phyloP scores from a whole-genome alignment of 1,284 basidiomycete species.

The Ganoderma sp. region DNA sequence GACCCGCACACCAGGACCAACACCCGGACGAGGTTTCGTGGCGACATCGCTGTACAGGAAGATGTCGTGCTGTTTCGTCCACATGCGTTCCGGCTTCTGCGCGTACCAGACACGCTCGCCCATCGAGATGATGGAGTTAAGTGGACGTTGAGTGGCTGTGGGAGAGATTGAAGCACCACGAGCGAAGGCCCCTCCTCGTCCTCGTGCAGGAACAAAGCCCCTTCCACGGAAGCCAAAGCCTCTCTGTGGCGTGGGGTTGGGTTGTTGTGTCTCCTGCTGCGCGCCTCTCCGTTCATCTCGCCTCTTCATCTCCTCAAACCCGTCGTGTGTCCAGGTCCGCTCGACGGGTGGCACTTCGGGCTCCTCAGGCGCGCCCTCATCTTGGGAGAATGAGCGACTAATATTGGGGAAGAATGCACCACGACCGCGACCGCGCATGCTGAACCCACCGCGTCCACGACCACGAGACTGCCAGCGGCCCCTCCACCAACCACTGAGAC shows the following conservation, averaged over 20 bases:
- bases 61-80: constrained; percentile 79
- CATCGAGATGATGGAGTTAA: constrained; percentile 38
- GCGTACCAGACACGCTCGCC: constrained; percentile 65
- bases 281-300: constrained; percentile 65
- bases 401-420: constrained; percentile 46
- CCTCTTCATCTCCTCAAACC: constrained; percentile 82
- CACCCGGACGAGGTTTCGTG: constrained; percentile 60
- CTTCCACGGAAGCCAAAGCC: constrained; percentile 45
- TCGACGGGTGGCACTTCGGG: constrained; percentile 63
- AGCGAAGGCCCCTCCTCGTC: constrained; percentile 52
- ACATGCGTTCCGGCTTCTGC: constrained; percentile 77
- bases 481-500: constrained; percentile 82
- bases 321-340: constrained; percentile 78
- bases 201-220: constrained; percentile 43
- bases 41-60: constrained; percentile 69
- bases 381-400: constrained; percentile 26
- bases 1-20: constrained; percentile 59
- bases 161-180: constrained; percentile 38
- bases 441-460: constrained; percentile 59
- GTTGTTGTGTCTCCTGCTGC: constrained; percentile 34
- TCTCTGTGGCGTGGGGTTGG: constrained; percentile 41
- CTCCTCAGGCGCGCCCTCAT: constrained; percentile 27
- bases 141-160: constrained; percentile 35
- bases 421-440: constrained; percentile 56
- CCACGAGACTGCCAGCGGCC: constrained; percentile 75